These are phyloP conservation scores for Dillenia turbinata DNA, from an alignment of 164 flowering plant genomes.

Conservation along the genomic window DNA sequence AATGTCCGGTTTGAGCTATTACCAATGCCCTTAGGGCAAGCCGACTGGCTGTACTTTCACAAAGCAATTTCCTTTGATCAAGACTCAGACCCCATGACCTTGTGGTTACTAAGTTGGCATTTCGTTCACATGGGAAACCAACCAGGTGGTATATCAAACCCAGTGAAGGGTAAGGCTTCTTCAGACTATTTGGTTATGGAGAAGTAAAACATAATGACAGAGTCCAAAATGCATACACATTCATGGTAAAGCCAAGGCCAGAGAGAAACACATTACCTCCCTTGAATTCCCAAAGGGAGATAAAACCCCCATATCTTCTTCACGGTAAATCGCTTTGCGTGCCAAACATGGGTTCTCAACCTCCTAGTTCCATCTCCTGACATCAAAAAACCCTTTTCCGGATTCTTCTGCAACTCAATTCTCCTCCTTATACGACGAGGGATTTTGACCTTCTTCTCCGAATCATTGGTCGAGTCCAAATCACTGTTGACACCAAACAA, in stretches of 20 bases:
- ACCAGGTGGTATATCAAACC: too few species aligned
- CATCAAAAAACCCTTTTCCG: constrained; percentile 36
- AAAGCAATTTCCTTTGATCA: too few species aligned
- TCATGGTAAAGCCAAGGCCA: background rate
- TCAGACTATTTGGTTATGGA: too few species aligned
- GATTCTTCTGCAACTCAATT: constrained; percentile 52
- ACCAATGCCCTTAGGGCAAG: too few species aligned
- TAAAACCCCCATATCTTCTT: constrained; percentile 77
- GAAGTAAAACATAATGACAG: too few species aligned
- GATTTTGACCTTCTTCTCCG: constrained; percentile 17
- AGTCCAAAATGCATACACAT: too few species aligned
- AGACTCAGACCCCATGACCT: too few species aligned
- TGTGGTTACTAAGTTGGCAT: too few species aligned
- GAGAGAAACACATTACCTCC: constrained; percentile 49
- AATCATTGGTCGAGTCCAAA: constrained; percentile 15
- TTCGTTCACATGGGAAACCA: too few species aligned
- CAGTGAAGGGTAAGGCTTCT: too few species aligned
- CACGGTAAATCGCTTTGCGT: constrained; percentile 83
- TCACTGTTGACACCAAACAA: constrained; percentile 5
- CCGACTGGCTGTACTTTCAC: too few species aligned
- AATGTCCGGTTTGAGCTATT: too few species aligned
- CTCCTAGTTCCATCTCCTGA: constrained; percentile 88
- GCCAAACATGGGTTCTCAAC: constrained; percentile 91
- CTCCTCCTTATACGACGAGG: constrained; percentile 53
- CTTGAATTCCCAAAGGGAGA: constrained; percentile 76